Conservation (phyloP, 495 filamentous ascomycete species). For the Aspergillus bertholletiae region DNA sequence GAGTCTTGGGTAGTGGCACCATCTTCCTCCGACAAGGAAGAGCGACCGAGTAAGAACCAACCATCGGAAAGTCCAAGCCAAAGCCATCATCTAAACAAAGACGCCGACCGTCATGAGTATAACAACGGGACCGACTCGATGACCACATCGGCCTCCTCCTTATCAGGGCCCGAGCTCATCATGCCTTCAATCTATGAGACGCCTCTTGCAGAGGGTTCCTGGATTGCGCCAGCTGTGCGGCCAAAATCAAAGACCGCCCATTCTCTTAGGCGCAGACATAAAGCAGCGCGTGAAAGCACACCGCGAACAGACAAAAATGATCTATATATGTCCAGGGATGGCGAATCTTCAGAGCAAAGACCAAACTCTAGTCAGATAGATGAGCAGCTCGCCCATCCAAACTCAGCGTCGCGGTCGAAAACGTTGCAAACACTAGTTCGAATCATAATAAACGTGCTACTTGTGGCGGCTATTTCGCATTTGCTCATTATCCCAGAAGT, state of each 20-base stretch:
- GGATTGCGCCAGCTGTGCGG: conserved; percentile 32
- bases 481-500: conserved; percentile 40
- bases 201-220: conserved; percentile 34
- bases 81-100: background rate
- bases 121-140: conserved; percentile 24
- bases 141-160: conserved; percentile 26
- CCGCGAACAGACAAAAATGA: background rate
- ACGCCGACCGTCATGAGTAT: conserved; percentile 2
- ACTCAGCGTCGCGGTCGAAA: background rate
- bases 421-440: conserved; percentile 17
- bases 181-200: conserved; percentile 45
- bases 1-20: conserved; percentile 41
- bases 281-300: conserved; percentile 11
- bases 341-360: background rate
- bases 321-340: background rate
- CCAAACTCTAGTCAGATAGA: conserved; percentile 6
- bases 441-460: conserved; percentile 27
- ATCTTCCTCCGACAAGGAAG: conserved; percentile 14
- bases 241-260: conserved; percentile 13
- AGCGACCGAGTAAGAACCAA: background rate
- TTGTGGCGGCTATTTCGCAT: conserved; percentile 33
- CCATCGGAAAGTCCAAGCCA: background rate
- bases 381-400: background rate
- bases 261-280: conserved; percentile 28
- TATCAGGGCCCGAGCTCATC: conserved; percentile 41